Percentiles rank a stretch among this genome's conserved stretches.
Conservation (phyloP, 2,329 filamentous ascomycete species). For the Pestalotiopsis sp. region DNA sequence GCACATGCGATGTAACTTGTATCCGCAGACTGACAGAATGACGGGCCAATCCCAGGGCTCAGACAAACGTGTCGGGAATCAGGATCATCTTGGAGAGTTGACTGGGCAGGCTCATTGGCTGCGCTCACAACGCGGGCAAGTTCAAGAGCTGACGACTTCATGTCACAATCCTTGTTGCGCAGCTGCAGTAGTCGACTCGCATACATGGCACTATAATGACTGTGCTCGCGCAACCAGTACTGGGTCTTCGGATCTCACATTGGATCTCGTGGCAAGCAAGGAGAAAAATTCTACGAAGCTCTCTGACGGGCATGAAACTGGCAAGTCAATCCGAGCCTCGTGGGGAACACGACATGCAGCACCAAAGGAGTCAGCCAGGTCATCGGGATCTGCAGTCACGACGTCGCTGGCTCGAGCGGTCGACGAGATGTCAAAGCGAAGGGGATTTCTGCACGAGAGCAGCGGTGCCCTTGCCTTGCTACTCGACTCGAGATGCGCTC, state of each 20-base stretch:
- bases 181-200: background rate
- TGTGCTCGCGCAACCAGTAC: background rate
- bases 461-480: background rate
- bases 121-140: background rate
- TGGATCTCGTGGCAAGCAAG: background rate
- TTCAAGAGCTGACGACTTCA: constrained; percentile 7
- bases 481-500: background rate
- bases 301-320: constrained; percentile 2
- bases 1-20: background rate
- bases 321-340: background rate
- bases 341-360: background rate
- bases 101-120: background rate
- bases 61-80: background rate
- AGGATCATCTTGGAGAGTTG: background rate
- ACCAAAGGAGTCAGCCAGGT: background rate
- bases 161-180: constrained; percentile 8
- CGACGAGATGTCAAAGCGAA: background rate
- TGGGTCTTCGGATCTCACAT: constrained; percentile 1
- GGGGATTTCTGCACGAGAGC: background rate
- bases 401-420: background rate
- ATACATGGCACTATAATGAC: background rate
- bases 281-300: background rate
- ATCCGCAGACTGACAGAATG: constrained; percentile 3
- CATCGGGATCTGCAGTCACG: background rate
- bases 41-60: background rate